A percentile compares a stretch with the other conserved stretches of the same genome.
Conservation (phyloP, 129 eudicot species). For the Scalesia atractyloides region DNA sequence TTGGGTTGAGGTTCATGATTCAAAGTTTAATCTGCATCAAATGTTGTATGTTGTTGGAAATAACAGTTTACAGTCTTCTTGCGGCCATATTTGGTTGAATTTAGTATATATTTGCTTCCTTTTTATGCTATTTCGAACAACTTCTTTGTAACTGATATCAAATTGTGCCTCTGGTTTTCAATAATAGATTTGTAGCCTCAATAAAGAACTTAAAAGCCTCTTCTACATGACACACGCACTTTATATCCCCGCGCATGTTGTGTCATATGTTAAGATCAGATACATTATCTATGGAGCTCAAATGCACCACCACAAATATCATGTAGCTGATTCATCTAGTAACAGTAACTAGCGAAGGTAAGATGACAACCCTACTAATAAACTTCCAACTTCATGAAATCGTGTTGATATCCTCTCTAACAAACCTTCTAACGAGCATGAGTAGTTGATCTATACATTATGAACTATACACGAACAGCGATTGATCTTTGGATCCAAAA, state of each 20-base stretch:
- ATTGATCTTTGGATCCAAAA: no score
- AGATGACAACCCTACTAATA: background rate
- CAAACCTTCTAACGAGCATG: background rate
- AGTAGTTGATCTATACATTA: no score
- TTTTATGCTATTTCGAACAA: background rate
- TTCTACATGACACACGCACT: no score
- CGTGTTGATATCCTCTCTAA: background rate
- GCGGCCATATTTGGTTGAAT: conserved; percentile 3
- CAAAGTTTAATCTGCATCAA: background rate
- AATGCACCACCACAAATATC: background rate
- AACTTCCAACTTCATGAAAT: background rate
- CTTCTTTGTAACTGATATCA: background rate
- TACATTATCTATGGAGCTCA: background rate
- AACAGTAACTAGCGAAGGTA: background rate
- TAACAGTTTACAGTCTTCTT: conserved; percentile 13
- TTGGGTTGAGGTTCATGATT: background rate
- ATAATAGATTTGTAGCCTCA: background rate
- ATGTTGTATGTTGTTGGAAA: background rate
- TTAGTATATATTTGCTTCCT: background rate
- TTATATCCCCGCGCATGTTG: no score
- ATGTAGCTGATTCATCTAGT: background rate
- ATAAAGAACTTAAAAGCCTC: no score
- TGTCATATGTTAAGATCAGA: no score
- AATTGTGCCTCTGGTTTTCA: background rate
- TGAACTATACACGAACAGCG: no score